Percentiles rank a stretch among this genome's conserved stretches.
These are phyloP conservation scores for Silene conica DNA, from an alignment of 148 eudicot species.

Conservation along the genomic window DNA sequence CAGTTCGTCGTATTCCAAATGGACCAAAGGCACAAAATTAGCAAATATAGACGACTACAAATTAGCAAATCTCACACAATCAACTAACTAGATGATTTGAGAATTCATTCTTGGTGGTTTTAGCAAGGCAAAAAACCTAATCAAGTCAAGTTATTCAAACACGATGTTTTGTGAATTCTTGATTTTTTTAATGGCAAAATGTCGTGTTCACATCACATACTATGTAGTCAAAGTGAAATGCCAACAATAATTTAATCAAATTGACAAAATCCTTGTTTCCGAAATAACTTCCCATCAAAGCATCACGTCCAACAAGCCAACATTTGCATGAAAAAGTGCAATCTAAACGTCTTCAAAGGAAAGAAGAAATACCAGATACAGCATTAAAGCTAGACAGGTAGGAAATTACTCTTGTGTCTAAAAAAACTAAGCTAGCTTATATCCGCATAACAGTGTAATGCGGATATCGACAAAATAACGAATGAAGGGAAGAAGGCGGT, in stretches of 20 bases:
- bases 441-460: neutral
- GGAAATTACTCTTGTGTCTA: neutral
- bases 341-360: neutral
- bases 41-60: neutral
- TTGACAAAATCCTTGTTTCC: neutral
- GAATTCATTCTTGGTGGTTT: neutral
- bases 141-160: neutral
- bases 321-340: neutral
- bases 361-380: neutral
- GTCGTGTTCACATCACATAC: neutral
- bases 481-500: neutral
- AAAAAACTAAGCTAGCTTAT: neutral
- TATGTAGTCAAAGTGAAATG: neutral
- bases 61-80: neutral
- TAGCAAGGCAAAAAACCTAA: neutral
- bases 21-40: neutral
- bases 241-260: neutral
- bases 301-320: too few species aligned
- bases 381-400: neutral
- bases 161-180: neutral
- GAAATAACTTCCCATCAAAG: too few species aligned
- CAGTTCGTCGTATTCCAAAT: neutral
- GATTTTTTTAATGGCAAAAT: neutral
- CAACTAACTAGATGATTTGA: neutral
- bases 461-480: neutral